Evolutionary conservation across 177 flowering plant species (phyloP).

Genomic region (Vitis hybrid): DNA sequence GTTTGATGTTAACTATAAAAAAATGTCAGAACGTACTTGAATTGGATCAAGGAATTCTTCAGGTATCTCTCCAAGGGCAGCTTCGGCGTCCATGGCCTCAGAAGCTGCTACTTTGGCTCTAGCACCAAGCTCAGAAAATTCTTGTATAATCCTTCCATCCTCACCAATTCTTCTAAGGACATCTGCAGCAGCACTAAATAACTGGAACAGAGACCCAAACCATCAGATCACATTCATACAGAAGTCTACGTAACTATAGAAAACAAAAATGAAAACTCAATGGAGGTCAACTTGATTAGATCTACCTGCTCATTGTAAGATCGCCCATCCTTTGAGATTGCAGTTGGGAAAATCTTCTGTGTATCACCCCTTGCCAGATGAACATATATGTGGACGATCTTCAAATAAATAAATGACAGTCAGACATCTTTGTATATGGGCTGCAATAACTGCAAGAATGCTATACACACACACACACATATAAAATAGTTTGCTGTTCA

Average conservation of each 20-base stretch:
- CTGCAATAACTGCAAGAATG: neutral
- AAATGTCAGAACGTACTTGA: constrained; percentile 54
- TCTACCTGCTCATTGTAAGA: constrained; percentile 96
- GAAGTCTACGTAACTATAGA: neutral
- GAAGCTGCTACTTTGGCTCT: constrained; percentile 88
- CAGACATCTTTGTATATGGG: neutral
- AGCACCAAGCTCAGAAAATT: constrained; percentile 76
- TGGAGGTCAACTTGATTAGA: neutral
- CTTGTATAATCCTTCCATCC: constrained; percentile 73
- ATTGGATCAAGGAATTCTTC: constrained; percentile 99
- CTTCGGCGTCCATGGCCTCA: constrained; percentile 92
- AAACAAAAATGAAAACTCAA: neutral
- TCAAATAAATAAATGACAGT: constrained; percentile 18
- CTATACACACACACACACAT: no score
- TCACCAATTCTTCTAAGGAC: constrained; percentile 79
- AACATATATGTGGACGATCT: constrained; percentile 94
- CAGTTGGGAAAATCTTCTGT: constrained; percentile 76
- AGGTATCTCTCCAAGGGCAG: constrained; percentile 92
- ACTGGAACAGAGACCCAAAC: constrained; percentile 36
- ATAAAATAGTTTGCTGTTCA: no score
- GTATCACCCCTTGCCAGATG: constrained; percentile 90
- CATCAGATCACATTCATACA: constrained; percentile 10
- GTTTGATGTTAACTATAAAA: neutral
- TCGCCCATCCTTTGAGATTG: constrained; percentile 93
- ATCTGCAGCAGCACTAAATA: constrained; percentile 87